These are phyloP conservation scores for Fusarium buharicum DNA, from an alignment of 2,329 filamentous ascomycete genomes.

Conservation along the genomic window DNA sequence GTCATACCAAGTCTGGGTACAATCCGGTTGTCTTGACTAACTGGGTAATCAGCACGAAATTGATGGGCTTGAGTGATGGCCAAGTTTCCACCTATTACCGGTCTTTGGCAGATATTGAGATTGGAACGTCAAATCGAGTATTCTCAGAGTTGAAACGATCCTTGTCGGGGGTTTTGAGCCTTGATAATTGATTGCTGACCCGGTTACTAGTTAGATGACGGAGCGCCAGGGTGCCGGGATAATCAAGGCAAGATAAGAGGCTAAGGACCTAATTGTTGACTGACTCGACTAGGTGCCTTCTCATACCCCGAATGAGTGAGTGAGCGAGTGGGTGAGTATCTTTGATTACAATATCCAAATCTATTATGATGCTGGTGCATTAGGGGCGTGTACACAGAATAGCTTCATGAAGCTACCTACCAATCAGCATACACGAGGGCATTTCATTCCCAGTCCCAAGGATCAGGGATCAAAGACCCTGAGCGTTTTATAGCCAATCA, in stretches of 20 bases:
- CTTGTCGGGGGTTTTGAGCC: not conserved
- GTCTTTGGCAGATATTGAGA: constrained; percentile 6
- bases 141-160: not conserved
- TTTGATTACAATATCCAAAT: constrained; percentile 1
- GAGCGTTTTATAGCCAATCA: constrained; percentile 24
- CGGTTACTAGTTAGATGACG: not conserved
- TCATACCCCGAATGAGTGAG: not conserved
- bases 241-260: not conserved
- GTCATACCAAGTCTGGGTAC: constrained; percentile 2
- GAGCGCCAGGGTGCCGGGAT: not conserved
- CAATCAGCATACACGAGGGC: constrained; percentile 19
- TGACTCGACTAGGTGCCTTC: not conserved
- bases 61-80: not conserved
- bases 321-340: not conserved
- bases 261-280: not conserved
- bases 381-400: constrained; percentile 4
- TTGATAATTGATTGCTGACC: not conserved
- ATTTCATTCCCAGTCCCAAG: constrained; percentile 24
- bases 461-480: constrained; percentile 33
- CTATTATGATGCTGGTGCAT: not conserved
- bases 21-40: constrained; percentile 25
- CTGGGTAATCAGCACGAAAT: constrained; percentile 27
- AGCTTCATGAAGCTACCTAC: not conserved
- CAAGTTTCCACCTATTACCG: not conserved
- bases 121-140: not conserved